phyloP scores from a whole-genome alignment of 1,284 basidiomycete species.

The Pascua sp. region DNA sequence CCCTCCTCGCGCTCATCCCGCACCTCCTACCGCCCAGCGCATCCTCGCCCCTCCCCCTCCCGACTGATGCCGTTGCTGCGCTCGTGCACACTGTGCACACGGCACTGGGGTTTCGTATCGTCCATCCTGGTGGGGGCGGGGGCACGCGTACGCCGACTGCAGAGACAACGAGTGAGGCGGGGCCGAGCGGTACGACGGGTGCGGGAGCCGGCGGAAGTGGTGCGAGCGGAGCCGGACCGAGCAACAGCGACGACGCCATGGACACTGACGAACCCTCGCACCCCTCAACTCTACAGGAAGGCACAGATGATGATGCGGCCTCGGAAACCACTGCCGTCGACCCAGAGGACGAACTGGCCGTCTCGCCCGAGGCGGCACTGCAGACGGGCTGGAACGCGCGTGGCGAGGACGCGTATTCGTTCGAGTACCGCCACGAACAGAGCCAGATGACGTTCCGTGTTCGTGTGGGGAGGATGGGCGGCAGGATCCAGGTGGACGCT shows the following conservation, averaged over 20 bases:
- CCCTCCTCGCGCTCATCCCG: slow-evolving; percentile 25
- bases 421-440: slow-evolving; percentile 51
- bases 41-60: slow-evolving; percentile 32
- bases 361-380: neutral
- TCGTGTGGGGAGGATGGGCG: slow-evolving; percentile 49
- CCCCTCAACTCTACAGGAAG: too few species aligned
- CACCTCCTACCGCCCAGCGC: slow-evolving; percentile 30
- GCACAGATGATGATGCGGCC: slow-evolving; percentile 25
- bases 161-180: neutral
- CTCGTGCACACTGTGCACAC: slow-evolving; percentile 50
- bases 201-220: neutral
- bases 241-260: neutral
- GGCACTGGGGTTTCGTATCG: slow-evolving; percentile 48
- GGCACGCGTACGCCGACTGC: neutral
- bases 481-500: slow-evolving; percentile 47
- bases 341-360: slow-evolving; percentile 21
- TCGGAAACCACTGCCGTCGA: slow-evolving; percentile 46
- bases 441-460: slow-evolving; percentile 48
- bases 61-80: slow-evolving; percentile 46
- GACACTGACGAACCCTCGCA: slow-evolving; percentile 14
- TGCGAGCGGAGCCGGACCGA: neutral
- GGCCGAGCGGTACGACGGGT: slow-evolving; percentile 1
- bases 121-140: neutral
- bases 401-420: slow-evolving; percentile 43
- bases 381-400: slow-evolving; percentile 37